phyloP scores from a whole-genome alignment of 2,329 filamentous ascomycete species.

The Epichloe aotearoae region DNA sequence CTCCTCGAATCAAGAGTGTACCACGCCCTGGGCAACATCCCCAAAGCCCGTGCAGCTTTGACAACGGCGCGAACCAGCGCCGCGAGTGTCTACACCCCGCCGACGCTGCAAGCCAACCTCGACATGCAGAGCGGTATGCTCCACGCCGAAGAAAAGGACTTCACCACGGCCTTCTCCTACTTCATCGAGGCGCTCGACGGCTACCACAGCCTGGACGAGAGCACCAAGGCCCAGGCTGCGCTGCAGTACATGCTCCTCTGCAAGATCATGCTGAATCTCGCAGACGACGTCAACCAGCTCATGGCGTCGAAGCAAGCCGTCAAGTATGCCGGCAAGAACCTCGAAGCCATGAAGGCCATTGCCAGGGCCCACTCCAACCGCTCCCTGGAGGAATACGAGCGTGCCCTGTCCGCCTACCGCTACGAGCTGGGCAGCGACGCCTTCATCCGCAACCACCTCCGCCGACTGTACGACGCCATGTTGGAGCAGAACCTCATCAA shows the following conservation, averaged over 20 bases:
- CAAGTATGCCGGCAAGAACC: slow-evolving; percentile 87
- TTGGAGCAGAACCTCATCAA: slow-evolving; percentile 99
- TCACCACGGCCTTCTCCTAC: slow-evolving; percentile 97
- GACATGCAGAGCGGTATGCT: slow-evolving; percentile 99
- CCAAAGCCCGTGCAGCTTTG: slow-evolving; percentile 88
- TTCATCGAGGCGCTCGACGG: slow-evolving; percentile 98
- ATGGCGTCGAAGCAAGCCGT: slow-evolving; percentile 94
- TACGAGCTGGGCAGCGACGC: slow-evolving; percentile 88
- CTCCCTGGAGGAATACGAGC: slow-evolving; percentile 93
- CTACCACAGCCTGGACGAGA: slow-evolving; percentile 86
- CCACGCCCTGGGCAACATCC: slow-evolving; percentile 90
- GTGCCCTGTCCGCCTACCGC: slow-evolving; percentile 76
- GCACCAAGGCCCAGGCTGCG: slow-evolving; percentile 81
- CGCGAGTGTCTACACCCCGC: slow-evolving; percentile 93
- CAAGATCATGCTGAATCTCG: slow-evolving; percentile 98
- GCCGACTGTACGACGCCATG: slow-evolving; percentile 94
- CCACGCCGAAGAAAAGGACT: slow-evolving; percentile 96
- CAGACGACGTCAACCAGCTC: slow-evolving; percentile 88
- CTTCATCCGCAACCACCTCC: slow-evolving; percentile 94
- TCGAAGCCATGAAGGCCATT: slow-evolving; percentile 98
- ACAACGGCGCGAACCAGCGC: slow-evolving; percentile 91
- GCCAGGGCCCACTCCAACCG: slow-evolving; percentile 91
- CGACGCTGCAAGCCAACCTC: slow-evolving; percentile 84
- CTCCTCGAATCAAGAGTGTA: slow-evolving; percentile 94
- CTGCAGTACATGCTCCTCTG: slow-evolving; percentile 99